phyloP scores from a whole-genome alignment of 2,329 filamentous ascomycete species.

The Fusarium transvaalense region DNA sequence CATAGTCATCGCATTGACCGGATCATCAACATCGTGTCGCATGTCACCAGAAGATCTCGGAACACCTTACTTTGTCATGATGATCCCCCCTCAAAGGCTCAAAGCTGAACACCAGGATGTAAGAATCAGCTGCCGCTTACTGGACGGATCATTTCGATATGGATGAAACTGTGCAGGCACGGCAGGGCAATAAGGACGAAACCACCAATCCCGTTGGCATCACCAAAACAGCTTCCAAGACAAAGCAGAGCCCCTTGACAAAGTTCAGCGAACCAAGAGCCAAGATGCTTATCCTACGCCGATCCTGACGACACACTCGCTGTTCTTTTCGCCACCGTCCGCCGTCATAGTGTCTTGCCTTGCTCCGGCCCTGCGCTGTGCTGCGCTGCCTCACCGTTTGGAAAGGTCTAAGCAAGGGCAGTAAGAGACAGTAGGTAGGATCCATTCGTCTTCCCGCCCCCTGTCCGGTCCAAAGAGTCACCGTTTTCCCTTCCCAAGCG shows the following conservation, averaged over 20 bases:
- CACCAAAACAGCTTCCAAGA: not conserved
- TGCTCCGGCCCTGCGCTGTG: conserved; percentile 4
- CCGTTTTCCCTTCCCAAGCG: conserved; percentile 6
- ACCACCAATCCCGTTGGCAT: conserved; percentile 6
- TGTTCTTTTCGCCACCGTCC: conserved; percentile 22
- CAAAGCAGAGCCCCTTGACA: conserved; percentile 5
- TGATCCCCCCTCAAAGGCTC: conserved; percentile 1
- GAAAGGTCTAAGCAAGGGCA: conserved; percentile 7
- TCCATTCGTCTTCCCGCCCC: conserved; percentile 27
- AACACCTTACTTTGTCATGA: conserved; percentile 6
- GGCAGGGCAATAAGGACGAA: conserved; percentile 11
- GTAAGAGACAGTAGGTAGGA: not conserved
- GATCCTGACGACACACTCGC: conserved; percentile 15
- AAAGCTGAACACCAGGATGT: not conserved
- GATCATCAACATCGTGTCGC: conserved; percentile 11
- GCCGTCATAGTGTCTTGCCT: conserved; percentile 29
- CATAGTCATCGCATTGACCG: conserved; percentile 7
- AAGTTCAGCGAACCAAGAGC: conserved; percentile 1
- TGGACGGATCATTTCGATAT: conserved; percentile 14
- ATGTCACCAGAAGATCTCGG: conserved; percentile 1
- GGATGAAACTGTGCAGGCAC: conserved; percentile 11
- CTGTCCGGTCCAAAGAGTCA: conserved; percentile 15
- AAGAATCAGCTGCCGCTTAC: not conserved
- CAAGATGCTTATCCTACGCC: not conserved
- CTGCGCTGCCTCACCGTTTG: conserved; percentile 20